Conservation (phyloP, 192 early-diverging fungal genomes). For the Dimargaris xerosporica region DNA sequence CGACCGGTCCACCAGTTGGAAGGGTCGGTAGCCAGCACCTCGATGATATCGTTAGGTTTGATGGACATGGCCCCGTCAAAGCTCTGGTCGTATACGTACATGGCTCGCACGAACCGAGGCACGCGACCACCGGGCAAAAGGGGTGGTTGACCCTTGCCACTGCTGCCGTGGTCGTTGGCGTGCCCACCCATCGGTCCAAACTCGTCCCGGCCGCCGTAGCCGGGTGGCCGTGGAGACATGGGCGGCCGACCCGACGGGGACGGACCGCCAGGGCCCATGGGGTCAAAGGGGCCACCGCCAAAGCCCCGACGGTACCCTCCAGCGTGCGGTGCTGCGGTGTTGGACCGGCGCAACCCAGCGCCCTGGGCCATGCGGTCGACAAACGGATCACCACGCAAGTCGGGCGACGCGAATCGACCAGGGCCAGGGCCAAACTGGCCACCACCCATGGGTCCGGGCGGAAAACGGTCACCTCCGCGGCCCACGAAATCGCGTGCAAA, state of each 20-base stretch:
- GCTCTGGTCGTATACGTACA: neutral
- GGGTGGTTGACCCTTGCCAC: neutral
- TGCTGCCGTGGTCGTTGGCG: neutral
- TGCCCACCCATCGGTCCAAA: neutral
- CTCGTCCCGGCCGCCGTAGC: neutral
- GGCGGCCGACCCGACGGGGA: neutral
- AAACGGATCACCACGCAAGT: neutral
- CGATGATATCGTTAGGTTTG: neutral
- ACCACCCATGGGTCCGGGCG: neutral
- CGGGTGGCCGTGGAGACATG: neutral
- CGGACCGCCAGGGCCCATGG: neutral
- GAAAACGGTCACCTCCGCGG: neutral
- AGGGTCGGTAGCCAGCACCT: neutral
- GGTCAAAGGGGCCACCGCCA: neutral
- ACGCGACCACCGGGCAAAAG: neutral
- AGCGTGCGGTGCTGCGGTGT: neutral
- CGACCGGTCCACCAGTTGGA: neutral
- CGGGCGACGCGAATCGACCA: neutral
- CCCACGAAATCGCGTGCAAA: neutral
- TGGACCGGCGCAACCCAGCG: neutral
- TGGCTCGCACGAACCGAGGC: neutral
- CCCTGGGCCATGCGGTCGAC: neutral
- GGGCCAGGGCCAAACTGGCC: neutral
- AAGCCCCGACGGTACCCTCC: neutral
- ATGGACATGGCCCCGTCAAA: neutral